Base-by-base conservation (phyloP, 176 grass and related monocot species). In the Bothriochloa decipiens region DNA sequence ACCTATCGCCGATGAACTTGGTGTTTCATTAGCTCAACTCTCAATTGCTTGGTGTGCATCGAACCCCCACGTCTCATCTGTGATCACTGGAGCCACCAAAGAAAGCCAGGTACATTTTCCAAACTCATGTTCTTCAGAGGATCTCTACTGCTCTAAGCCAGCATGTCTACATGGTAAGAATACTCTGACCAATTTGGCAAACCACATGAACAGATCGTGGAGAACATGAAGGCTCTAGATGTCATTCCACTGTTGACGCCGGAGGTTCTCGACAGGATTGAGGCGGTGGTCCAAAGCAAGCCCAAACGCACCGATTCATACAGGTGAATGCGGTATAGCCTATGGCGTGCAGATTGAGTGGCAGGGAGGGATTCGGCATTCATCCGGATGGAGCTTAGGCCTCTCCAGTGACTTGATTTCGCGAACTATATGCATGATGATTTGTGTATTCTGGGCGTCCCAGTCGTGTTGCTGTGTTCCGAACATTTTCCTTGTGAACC, bases 201-300 rank as follows among this genome's bases (percentile, higher is more conserved):
- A 70, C 42, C 20, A 0, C 12, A 39, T 75, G 55, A 81, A 72
- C 91, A 99, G 96, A 99, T 99, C 47, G 72, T 87, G 0, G 96
- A 99, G 86, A 99, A 99, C 26, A 95, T 99, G 89, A 99, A 94
- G 90, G 96, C 96, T 76, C 88, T 99, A 8, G 96, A 99, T 16
- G 83, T 82, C 66, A 68, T 99, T 70, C 93, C 96, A 2, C 68
- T 87, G 76, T 88, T 99, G 67, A 99, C 96, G 4, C 93, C 96
- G 3, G 86, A 99, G 70, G 85, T 99, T 68, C 11, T 99, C 11
- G 86, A 96, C 46, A 99, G 81, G 82, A 99, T 99, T 23, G 96
- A 99, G 78, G 87, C 77, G 4, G 86, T 91, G 9, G 82, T 96
- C 16, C 96, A 99, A 85, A 96, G 86, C 91, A 99, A 91, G 89